Evolutionary conservation across 2,329 filamentous ascomycete species (phyloP).

Genomic region (Trichoderma sp.): DNA sequence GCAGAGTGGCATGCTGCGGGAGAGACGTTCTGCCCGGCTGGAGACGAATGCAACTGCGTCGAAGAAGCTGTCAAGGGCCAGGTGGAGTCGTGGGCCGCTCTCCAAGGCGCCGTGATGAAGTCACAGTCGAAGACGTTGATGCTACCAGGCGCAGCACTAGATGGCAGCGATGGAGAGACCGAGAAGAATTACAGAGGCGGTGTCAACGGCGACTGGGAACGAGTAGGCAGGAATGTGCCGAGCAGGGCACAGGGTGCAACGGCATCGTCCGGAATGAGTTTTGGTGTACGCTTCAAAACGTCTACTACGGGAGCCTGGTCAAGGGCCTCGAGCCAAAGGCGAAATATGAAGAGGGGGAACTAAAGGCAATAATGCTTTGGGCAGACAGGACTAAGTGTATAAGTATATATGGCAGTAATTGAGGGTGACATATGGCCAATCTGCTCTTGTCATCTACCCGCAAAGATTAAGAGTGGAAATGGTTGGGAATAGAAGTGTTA

Average conservation of each 20-base stretch:
- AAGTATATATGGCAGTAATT: background rate
- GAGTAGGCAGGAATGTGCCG: constrained; percentile 27
- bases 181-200: constrained; percentile 15
- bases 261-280: constrained; percentile 42
- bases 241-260: constrained; percentile 24
- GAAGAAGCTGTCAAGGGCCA: constrained; percentile 54
- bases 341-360: constrained; percentile 16
- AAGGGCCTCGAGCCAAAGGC: constrained; percentile 38
- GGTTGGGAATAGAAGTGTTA: background rate
- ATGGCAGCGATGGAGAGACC: constrained; percentile 30
- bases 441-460: background rate
- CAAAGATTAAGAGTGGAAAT: background rate
- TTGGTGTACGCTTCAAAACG: constrained; percentile 50
- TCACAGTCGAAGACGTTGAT: constrained; percentile 26
- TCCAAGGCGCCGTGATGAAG: constrained; percentile 38
- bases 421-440: background rate
- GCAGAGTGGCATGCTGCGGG: constrained; percentile 57
- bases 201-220: constrained; percentile 28
- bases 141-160: constrained; percentile 31
- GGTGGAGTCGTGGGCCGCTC: constrained; percentile 59
- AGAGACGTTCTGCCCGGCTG: constrained; percentile 57
- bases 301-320: constrained; percentile 47
- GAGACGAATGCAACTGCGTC: constrained; percentile 62
- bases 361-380: background rate
- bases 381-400: background rate